A percentile compares a stretch with the other conserved stretches of the same genome.
Evolutionary conservation across 441 rosid genomes (phyloP).

Genomic region (Raphanus hybrid): DNA sequence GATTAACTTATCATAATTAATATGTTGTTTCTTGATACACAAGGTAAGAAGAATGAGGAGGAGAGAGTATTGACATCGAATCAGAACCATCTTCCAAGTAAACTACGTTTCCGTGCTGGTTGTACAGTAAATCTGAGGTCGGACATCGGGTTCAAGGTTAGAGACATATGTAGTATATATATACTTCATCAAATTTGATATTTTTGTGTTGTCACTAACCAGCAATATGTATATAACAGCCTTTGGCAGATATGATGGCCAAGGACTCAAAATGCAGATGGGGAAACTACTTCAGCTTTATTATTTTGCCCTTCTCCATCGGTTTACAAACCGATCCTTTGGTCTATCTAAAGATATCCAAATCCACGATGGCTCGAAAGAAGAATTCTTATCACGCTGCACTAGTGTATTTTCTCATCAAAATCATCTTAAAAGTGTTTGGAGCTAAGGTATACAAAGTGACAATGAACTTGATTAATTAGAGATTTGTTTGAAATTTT

Average conservation of each 20-base stretch:
- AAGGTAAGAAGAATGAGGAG: slow-evolving; percentile 42
- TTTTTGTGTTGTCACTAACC: not conserved
- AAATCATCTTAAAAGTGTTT: slow-evolving; percentile 38
- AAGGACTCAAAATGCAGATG: slow-evolving; percentile 58
- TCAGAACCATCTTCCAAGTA: slow-evolving; percentile 41
- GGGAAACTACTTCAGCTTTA: slow-evolving; percentile 77
- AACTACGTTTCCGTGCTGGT: slow-evolving; percentile 59
- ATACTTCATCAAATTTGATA: not conserved
- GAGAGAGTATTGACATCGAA: slow-evolving; percentile 31
- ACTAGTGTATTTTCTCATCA: slow-evolving; percentile 43
- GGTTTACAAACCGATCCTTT: slow-evolving; percentile 58
- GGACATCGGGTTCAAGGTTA: slow-evolving; percentile 67
- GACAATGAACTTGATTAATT: slow-evolving; percentile 6
- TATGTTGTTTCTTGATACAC: slow-evolving; percentile 18
- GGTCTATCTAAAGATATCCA: slow-evolving; percentile 56
- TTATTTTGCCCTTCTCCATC: slow-evolving; percentile 62
- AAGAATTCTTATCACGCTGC: slow-evolving; percentile 67
- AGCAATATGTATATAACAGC: slow-evolving; percentile 40
- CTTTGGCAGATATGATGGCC: slow-evolving; percentile 68
- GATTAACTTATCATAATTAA: not conserved
- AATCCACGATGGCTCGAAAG: slow-evolving; percentile 63
- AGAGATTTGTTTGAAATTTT: not conserved
- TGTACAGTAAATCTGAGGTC: slow-evolving; percentile 66
- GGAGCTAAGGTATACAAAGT: slow-evolving; percentile 46
- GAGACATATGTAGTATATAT: not conserved